These are phyloP conservation scores for Hericium rajendrae DNA, from an alignment of 768 basidiomycete species.

Conservation along the genomic window DNA sequence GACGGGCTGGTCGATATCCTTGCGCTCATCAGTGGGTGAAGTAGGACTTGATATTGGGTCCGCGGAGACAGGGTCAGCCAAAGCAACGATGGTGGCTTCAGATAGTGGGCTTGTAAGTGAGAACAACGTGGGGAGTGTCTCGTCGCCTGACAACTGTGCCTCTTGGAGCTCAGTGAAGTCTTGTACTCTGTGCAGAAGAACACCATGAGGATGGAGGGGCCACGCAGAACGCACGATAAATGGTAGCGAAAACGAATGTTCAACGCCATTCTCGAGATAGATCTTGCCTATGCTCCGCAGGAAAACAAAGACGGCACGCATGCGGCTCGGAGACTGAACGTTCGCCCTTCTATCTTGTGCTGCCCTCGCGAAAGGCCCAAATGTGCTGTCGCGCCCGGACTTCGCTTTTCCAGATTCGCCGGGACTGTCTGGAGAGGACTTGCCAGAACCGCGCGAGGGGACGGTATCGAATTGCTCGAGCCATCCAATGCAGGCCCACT, in stretches of 20 bases:
- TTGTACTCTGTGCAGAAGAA: constrained; percentile 68
- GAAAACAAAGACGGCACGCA: constrained; percentile 67
- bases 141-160: constrained; percentile 53
- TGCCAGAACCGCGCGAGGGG: constrained; percentile 17
- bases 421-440: not conserved
- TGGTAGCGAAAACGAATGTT: constrained; percentile 72
- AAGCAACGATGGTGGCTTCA: constrained; percentile 62
- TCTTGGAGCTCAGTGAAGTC: constrained; percentile 61
- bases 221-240: constrained; percentile 74
- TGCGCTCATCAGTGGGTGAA: constrained; percentile 16
- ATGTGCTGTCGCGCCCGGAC: constrained; percentile 21
- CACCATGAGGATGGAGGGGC: constrained; percentile 70
- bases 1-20: constrained; percentile 46
- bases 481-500: constrained; percentile 72
- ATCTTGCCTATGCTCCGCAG: constrained; percentile 66
- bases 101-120: constrained; percentile 68
- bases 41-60: constrained; percentile 25
- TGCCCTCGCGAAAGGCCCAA: constrained; percentile 30
- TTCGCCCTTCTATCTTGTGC: constrained; percentile 27
- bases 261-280: constrained; percentile 57
- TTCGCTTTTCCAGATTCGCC: constrained; percentile 20
- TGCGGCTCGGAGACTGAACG: constrained; percentile 29
- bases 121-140: constrained; percentile 71
- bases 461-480: constrained; percentile 44
- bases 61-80: constrained; percentile 52